Percentiles rank a stretch among this genome's conserved stretches.
Conservation (phyloP, 371 early-diverging fungal species). For the Rhizopus microsporus region DNA sequence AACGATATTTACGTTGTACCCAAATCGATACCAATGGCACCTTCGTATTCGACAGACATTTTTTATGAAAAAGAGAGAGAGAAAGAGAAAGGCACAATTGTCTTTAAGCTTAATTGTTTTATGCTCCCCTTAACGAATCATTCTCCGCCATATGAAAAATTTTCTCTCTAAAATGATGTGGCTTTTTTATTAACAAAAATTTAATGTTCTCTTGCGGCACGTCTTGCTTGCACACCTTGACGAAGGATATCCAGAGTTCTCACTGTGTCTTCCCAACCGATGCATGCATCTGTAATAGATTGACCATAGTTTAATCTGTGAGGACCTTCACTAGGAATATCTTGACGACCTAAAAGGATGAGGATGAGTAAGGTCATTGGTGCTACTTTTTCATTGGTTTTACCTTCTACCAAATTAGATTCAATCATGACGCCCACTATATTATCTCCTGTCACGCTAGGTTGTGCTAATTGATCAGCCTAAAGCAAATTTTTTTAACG, state of each 20-base stretch:
- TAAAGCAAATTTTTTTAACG: not conserved
- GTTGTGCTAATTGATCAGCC: conserved; percentile 45
- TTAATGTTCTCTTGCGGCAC: conserved; percentile 41
- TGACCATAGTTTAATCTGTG: conserved; percentile 69
- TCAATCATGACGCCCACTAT: conserved; percentile 88
- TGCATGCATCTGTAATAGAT: conserved; percentile 83
- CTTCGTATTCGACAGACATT: conserved; percentile 66
- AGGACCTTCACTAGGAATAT: conserved; percentile 62
- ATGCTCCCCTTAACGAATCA: not conserved
- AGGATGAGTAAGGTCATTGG: not conserved
- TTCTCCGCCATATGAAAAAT: conserved; percentile 3
- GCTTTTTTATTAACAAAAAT: not conserved
- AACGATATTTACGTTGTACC: conserved; percentile 29
- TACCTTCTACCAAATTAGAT: conserved; percentile 71
- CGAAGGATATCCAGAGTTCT: conserved; percentile 61
- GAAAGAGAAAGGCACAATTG: conserved; percentile 29
- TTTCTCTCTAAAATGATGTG: not conserved
- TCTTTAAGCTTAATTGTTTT: not conserved
- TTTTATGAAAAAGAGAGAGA: conserved; percentile 19
- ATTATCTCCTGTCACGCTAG: conserved; percentile 51
- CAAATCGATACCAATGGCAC: conserved; percentile 66
- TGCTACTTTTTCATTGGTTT: not conserved
- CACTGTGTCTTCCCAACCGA: conserved; percentile 77
- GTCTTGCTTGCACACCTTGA: conserved; percentile 68
- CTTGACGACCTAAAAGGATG: conserved; percentile 54